Percentiles rank a stretch among this genome's conserved stretches.
Evolutionary conservation across 352 stramenopile species (phyloP).

Genomic region (Phytophthora fragariaefolia): DNA sequence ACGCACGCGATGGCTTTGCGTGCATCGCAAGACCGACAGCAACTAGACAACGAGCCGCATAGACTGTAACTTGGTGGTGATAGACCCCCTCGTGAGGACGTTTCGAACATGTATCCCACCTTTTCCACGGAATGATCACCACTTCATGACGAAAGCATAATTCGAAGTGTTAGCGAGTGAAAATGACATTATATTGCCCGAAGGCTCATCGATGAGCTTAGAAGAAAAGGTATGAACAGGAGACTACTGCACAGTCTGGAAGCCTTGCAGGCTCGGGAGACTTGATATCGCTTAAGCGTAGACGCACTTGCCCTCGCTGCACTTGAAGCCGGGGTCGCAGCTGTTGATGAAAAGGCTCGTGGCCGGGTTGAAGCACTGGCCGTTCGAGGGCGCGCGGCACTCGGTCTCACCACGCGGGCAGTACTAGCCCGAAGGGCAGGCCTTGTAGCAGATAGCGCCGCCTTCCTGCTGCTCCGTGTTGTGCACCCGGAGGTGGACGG

Average conservation of each 20-base stretch:
- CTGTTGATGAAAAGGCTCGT: slow-evolving; percentile 19
- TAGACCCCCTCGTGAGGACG: too few species aligned
- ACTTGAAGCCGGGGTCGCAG: slow-evolving; percentile 27
- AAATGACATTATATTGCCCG: slow-evolving; percentile 5
- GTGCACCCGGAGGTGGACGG: slow-evolving; percentile 35
- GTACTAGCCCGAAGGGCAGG: slow-evolving; percentile 21
- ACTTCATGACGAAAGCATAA: neutral
- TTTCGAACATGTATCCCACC: too few species aligned
- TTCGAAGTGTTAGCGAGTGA: neutral
- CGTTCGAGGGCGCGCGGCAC: slow-evolving; percentile 11
- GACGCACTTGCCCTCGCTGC: slow-evolving; percentile 29
- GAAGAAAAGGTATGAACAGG: slow-evolving; percentile 5
- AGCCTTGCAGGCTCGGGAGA: neutral
- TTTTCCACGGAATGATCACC: neutral
- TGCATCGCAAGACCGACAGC: slow-evolving; percentile 22
- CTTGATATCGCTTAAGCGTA: slow-evolving; percentile 27
- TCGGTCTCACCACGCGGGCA: slow-evolving; percentile 16
- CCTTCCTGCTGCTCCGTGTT: slow-evolving; percentile 2
- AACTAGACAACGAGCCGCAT: slow-evolving; percentile 18
- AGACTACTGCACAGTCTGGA: slow-evolving; percentile 4
- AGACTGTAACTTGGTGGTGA: slow-evolving; percentile 4
- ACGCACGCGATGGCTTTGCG: slow-evolving; percentile 54
- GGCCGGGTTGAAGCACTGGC: slow-evolving; percentile 36
- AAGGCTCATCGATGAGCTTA: slow-evolving; percentile 3
- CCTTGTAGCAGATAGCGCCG: slow-evolving; percentile 17